Conservation (phyloP, 1,284 basidiomycete species). For the Fomitopsis palustris region DNA sequence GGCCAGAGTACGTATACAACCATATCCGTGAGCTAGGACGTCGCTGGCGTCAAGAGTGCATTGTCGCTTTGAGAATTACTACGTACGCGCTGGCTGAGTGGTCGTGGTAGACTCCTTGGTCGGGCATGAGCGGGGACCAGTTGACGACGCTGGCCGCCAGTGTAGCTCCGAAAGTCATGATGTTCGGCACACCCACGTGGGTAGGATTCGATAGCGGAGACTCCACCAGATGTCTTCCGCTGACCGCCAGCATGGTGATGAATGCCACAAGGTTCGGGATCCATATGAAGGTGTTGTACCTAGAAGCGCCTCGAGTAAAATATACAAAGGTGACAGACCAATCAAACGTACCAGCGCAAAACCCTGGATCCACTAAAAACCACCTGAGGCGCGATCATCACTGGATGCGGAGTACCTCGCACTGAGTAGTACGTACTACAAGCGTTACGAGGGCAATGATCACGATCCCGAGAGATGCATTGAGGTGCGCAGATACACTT, state of each 20-base stretch:
- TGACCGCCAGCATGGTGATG: constrained; percentile 61
- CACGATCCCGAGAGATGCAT: constrained; percentile 69
- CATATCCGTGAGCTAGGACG: constrained; percentile 48
- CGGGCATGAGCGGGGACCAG: constrained; percentile 56
- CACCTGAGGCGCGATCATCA: constrained; percentile 26
- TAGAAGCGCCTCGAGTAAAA: constrained; percentile 5
- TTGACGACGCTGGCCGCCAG: constrained; percentile 47
- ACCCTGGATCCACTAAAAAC: constrained; percentile 64
- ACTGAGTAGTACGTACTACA: constrained; percentile 27
- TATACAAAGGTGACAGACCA: neutral
- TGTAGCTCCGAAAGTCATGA: constrained; percentile 32
- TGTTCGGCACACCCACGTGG: constrained; percentile 27
- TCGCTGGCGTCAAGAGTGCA: constrained; percentile 1
- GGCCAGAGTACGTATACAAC: constrained; percentile 61
- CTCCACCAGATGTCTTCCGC: constrained; percentile 43
- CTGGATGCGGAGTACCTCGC: neutral
- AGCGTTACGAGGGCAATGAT: constrained; percentile 73
- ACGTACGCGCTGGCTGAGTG: constrained; percentile 45
- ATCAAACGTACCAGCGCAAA: constrained; percentile 44
- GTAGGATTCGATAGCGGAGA: constrained; percentile 22
- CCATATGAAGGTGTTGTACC: constrained; percentile 63
- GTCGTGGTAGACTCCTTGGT: constrained; percentile 51
- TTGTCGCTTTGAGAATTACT: constrained; percentile 11
- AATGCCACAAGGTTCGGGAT: constrained; percentile 66
- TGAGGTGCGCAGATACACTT: constrained; percentile 50